Percentiles rank a stretch among this genome's conserved stretches.
Evolutionary conservation across 371 early-diverging fungal genomes (phyloP).

Genomic region (Mortierella sp.): DNA sequence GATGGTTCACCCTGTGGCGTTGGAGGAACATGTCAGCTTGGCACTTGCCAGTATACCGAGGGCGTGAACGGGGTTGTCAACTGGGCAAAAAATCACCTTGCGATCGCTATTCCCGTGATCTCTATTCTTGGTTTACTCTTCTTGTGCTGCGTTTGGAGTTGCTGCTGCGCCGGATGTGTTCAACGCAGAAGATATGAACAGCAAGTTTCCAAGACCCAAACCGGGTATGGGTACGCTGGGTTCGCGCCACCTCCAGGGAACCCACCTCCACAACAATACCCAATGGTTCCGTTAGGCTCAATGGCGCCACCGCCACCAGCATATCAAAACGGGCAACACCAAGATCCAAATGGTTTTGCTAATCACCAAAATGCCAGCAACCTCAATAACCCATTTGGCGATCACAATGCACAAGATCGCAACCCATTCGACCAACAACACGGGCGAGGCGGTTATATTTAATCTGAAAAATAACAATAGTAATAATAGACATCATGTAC

Average conservation of each 20-base stretch:
- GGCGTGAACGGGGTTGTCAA: conserved; percentile 61
- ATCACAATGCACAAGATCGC: conserved; percentile 23
- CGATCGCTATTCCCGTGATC: conserved; percentile 67
- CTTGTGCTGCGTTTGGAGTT: conserved; percentile 64
- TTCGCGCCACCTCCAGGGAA: conserved; percentile 11
- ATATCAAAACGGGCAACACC: conserved; percentile 14
- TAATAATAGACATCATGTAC: conserved; percentile 5
- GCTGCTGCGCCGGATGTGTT: conserved; percentile 55
- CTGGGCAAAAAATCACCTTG: conserved; percentile 61
- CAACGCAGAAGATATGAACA: conserved; percentile 20
- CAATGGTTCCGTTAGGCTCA: conserved; percentile 22
- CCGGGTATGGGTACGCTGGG: conserved; percentile 8
- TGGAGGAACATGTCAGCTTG: conserved; percentile 70
- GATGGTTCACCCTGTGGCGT: conserved; percentile 93
- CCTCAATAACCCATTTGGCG: conserved; percentile 24
- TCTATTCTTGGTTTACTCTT: conserved; percentile 62
- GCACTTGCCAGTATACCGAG: conserved; percentile 58
- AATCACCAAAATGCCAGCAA: conserved; percentile 18
- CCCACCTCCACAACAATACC: conserved; percentile 17
- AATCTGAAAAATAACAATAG: background rate
- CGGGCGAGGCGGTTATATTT: conserved; percentile 26
- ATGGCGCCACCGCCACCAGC: conserved; percentile 28
- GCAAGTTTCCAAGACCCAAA: conserved; percentile 11
- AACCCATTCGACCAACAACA: background rate
- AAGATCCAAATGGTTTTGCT: background rate